Percentiles rank a stretch among this genome's conserved stretches.
These are phyloP conservation scores for Henningerozyma blattae DNA, from an alignment of 805 yeast genomes.

Conservation along the genomic window DNA sequence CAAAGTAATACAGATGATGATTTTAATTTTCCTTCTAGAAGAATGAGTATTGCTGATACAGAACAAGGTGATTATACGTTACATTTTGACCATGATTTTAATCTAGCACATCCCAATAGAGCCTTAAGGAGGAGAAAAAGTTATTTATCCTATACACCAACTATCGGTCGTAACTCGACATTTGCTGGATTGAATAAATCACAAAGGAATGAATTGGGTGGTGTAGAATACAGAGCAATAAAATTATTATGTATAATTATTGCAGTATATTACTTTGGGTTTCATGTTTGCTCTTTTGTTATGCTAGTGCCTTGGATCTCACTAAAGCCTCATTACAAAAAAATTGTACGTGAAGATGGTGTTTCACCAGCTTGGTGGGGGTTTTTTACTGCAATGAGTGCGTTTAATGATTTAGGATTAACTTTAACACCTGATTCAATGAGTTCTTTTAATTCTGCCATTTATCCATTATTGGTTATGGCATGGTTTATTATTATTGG, in stretches of 20 bases:
- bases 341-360: constrained; percentile 40
- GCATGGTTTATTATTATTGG: constrained; percentile 77
- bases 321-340: constrained; percentile 29
- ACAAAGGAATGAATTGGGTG: constrained; percentile 92
- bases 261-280: constrained; percentile 59
- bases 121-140: constrained; percentile 32
- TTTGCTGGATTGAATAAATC: constrained; percentile 70
- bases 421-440: constrained; percentile 77
- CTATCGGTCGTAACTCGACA: constrained; percentile 85
- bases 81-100: constrained; percentile 13
- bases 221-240: constrained; percentile 89
- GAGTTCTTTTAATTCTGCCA: constrained; percentile 48
- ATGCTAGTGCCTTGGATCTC: constrained; percentile 54
- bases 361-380: constrained; percentile 88
- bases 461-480: constrained; percentile 51
- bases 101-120: constrained; percentile 4
- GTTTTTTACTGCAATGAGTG: constrained; percentile 65
- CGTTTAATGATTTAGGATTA: constrained; percentile 78
- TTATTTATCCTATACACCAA: constrained; percentile 83
- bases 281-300: constrained; percentile 45
- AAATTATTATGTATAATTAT: constrained; percentile 62
- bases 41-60: too few relatives aligned
- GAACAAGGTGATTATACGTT: constrained; percentile 26
- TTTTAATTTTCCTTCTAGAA: too few relatives aligned
- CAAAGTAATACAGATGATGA: too few relatives aligned